Percentiles rank a stretch among this genome's conserved stretches.
These are phyloP conservation scores for Diatrype stigma DNA, from an alignment of 2,329 filamentous ascomycete species.

Conservation along the genomic window DNA sequence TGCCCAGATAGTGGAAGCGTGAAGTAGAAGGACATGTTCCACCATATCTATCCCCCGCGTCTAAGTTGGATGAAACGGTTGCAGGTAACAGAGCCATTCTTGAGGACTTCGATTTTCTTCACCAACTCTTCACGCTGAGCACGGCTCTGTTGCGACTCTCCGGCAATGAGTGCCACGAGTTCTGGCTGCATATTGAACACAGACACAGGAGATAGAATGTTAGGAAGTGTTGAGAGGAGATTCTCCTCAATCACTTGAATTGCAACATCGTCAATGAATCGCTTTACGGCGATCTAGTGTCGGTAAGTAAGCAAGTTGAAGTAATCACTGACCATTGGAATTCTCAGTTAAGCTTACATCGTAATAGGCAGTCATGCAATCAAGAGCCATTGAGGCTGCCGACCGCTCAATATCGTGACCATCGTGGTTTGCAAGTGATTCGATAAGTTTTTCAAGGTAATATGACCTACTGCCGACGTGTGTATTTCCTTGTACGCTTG, in stretches of 20 bases:
- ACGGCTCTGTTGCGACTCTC: slow-evolving; percentile 36
- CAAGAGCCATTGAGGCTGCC: slow-evolving; percentile 29
- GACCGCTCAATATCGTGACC: slow-evolving; percentile 22
- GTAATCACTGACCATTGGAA: not conserved
- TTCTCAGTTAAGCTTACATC: slow-evolving; percentile 17
- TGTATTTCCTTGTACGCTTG: not conserved
- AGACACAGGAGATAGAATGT: slow-evolving; percentile 35
- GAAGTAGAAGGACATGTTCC: too few relatives aligned
- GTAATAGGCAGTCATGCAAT: slow-evolving; percentile 33
- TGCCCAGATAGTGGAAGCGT: too few relatives aligned
- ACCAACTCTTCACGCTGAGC: slow-evolving; percentile 30
- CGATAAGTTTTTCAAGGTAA: slow-evolving; percentile 15
- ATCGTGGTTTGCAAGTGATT: slow-evolving; percentile 7
- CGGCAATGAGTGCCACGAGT: slow-evolving; percentile 33
- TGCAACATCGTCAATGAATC: slow-evolving; percentile 39
- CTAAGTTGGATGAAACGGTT: slow-evolving; percentile 27
- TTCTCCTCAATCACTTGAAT: slow-evolving; percentile 38
- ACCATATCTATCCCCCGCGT: slow-evolving; percentile 9
- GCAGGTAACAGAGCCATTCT: slow-evolving; percentile 32
- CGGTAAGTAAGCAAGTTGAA: slow-evolving; percentile 1
- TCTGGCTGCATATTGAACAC: slow-evolving; percentile 33
- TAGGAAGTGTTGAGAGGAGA: slow-evolving; percentile 30
- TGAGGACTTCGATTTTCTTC: slow-evolving; percentile 34
- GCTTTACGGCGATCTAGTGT: slow-evolving; percentile 38
- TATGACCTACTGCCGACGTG: not conserved